Percentiles rank a stretch among this genome's conserved stretches.
phyloP scores from a whole-genome alignment of 1,284 basidiomycete genomes.

The Leccinum solheimii region DNA sequence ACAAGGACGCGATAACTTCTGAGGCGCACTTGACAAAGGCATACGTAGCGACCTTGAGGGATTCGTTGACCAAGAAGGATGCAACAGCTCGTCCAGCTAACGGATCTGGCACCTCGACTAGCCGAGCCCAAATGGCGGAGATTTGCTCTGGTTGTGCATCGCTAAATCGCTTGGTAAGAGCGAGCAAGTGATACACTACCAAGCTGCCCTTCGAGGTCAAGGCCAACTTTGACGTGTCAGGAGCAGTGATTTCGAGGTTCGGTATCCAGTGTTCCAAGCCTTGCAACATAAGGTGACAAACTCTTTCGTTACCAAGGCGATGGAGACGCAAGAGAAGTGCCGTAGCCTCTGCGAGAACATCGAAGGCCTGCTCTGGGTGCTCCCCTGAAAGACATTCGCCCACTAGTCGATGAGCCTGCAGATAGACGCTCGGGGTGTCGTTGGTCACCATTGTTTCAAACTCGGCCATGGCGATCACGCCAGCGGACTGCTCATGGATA shows the following conservation, averaged over 20 bases:
- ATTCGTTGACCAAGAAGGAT: slow-evolving; percentile 86
- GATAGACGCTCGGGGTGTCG: slow-evolving; percentile 74
- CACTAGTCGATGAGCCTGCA: slow-evolving; percentile 77
- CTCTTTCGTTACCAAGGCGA: slow-evolving; percentile 47
- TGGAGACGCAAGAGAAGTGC: slow-evolving; percentile 72
- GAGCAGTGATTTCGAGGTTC: slow-evolving; percentile 60
- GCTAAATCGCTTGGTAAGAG: slow-evolving; percentile 79
- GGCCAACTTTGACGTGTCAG: slow-evolving; percentile 24
- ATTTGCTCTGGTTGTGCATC: slow-evolving; percentile 82
- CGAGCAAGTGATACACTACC: slow-evolving; percentile 82
- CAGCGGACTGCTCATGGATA: slow-evolving; percentile 63
- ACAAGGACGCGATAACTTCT: slow-evolving; percentile 83
- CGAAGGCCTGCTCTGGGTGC: slow-evolving; percentile 69
- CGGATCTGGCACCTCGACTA: slow-evolving; percentile 70
- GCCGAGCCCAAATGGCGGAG: slow-evolving; percentile 75
- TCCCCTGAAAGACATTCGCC: slow-evolving; percentile 80
- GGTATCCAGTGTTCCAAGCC: slow-evolving; percentile 81
- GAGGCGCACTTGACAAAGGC: slow-evolving; percentile 81
- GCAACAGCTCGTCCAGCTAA: slow-evolving; percentile 80
- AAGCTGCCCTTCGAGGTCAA: slow-evolving; percentile 63
- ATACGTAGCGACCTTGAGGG: slow-evolving; percentile 78
- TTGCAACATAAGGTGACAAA: slow-evolving; percentile 62
- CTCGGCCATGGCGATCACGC: slow-evolving; percentile 63
- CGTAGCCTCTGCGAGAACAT: slow-evolving; percentile 75
- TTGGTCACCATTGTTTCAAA: slow-evolving; percentile 81